Percentiles rank a stretch among this genome's conserved stretches.
These are phyloP conservation scores for Colletotrichum sp. DNA, from an alignment of 2,329 filamentous ascomycete genomes.

Conservation along the genomic window DNA sequence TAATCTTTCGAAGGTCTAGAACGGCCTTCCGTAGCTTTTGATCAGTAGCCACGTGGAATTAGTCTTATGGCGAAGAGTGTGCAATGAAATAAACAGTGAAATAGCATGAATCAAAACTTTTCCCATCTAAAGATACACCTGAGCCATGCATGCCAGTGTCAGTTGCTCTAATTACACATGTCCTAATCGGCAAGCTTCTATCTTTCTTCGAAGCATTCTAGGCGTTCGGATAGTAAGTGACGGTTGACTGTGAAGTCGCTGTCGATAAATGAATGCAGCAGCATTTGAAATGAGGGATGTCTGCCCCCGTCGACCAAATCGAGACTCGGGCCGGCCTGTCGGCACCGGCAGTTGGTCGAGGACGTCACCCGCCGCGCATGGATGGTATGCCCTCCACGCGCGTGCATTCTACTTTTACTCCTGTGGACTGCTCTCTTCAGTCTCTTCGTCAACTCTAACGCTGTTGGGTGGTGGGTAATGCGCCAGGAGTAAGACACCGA, in stretches of 20 bases:
- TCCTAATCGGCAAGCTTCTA: background rate
- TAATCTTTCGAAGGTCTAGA: background rate
- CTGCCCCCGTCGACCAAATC: background rate
- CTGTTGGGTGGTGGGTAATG: slow-evolving; percentile 49
- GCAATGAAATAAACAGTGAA: background rate
- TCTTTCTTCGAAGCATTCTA: background rate
- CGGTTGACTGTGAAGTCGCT: background rate
- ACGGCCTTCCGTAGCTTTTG: background rate
- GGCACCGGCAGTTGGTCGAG: background rate
- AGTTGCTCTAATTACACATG: background rate
- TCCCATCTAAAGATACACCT: background rate
- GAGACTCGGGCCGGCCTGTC: background rate
- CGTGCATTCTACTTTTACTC: background rate
- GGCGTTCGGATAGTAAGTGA: background rate
- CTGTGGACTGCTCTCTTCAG: background rate
- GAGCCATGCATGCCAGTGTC: background rate
- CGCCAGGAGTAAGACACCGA: slow-evolving; percentile 47
- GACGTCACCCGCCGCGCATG: background rate
- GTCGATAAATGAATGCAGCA: background rate
- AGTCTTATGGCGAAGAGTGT: background rate
- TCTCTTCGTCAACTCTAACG: slow-evolving; percentile 38
- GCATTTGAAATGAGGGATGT: no score
- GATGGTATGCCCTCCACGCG: background rate
- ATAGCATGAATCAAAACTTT: background rate
- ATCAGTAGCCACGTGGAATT: background rate